phyloP scores from a whole-genome alignment of 2,329 filamentous ascomycete genomes.

The Chaetothyriales sp. region DNA sequence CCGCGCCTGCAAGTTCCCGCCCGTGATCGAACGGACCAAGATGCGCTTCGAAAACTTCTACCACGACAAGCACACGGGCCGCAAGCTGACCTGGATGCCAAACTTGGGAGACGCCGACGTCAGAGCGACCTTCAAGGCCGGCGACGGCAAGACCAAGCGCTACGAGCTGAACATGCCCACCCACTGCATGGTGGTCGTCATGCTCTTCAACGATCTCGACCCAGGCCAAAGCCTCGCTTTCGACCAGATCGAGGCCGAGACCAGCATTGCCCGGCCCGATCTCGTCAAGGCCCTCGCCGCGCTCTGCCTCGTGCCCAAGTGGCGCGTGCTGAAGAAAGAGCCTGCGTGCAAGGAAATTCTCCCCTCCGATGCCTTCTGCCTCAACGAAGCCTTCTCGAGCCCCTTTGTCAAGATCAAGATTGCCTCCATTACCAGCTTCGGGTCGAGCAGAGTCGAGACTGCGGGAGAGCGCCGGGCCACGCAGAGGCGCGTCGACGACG shows the following conservation, averaged over 20 bases:
- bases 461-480: constrained; percentile 42
- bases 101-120: constrained; percentile 76
- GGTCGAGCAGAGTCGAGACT: constrained; percentile 73
- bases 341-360: constrained; percentile 68
- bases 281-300: constrained; percentile 67
- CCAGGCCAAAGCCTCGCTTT: constrained; percentile 39
- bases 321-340: constrained; percentile 64
- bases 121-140: constrained; percentile 62
- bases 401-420: constrained; percentile 81
- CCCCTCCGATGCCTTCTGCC: constrained; percentile 61
- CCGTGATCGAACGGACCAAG: constrained; percentile 60
- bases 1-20: constrained; percentile 56
- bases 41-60: constrained; percentile 84
- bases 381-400: constrained; percentile 69
- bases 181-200: constrained; percentile 76
- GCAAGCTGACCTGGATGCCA: constrained; percentile 71
- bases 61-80: constrained; percentile 69
- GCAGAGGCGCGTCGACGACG: constrained; percentile 37
- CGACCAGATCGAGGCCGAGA: constrained; percentile 71
- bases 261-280: constrained; percentile 62
- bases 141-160: constrained; percentile 55
- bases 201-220: constrained; percentile 73
- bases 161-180: constrained; percentile 90
- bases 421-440: constrained; percentile 55
- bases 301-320: constrained; percentile 71